Evolutionary conservation across 371 early-diverging fungal genomes (phyloP).

Genomic region (Nematocida minor): DNA sequence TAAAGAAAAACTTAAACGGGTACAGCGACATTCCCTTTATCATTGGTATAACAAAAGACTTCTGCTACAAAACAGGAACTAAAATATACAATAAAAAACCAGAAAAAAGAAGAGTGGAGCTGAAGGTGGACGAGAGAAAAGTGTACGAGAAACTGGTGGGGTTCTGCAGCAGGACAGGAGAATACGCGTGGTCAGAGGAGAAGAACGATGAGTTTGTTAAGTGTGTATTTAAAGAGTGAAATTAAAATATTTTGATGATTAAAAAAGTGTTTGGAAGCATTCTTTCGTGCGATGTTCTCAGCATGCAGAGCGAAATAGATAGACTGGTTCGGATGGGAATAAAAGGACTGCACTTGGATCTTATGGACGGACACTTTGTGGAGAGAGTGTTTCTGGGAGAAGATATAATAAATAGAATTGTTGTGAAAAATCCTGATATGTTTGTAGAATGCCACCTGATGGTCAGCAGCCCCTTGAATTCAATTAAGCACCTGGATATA

Average conservation of each 20-base stretch:
- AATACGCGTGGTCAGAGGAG: slow-evolving; percentile 36
- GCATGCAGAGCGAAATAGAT: slow-evolving; percentile 42
- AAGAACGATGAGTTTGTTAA: slow-evolving; percentile 32
- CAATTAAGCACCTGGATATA: slow-evolving; percentile 49
- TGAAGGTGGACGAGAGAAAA: not conserved
- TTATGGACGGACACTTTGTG: slow-evolving; percentile 60
- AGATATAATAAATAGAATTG: slow-evolving; percentile 53
- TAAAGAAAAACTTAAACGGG: not conserved
- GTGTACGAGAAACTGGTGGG: slow-evolving; percentile 12
- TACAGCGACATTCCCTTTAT: slow-evolving; percentile 39
- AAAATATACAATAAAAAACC: not conserved
- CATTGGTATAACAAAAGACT: slow-evolving; percentile 14
- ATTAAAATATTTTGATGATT: not conserved
- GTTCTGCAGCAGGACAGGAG: slow-evolving; percentile 3
- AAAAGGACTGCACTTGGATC: slow-evolving; percentile 56
- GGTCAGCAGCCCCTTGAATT: slow-evolving; percentile 54
- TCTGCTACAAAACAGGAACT: slow-evolving; percentile 46
- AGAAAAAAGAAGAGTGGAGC: not conserved
- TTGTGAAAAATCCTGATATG: slow-evolving; percentile 43
- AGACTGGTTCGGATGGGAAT: slow-evolving; percentile 44
- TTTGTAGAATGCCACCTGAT: slow-evolving; percentile 62
- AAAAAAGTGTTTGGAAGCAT: slow-evolving; percentile 32
- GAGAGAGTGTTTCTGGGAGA: slow-evolving; percentile 61
- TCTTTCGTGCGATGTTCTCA: slow-evolving; percentile 19
- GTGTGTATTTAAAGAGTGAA: not conserved